Conservation (phyloP, 2,329 filamentous ascomycete genomes). For the Paecilomyces sp. region DNA sequence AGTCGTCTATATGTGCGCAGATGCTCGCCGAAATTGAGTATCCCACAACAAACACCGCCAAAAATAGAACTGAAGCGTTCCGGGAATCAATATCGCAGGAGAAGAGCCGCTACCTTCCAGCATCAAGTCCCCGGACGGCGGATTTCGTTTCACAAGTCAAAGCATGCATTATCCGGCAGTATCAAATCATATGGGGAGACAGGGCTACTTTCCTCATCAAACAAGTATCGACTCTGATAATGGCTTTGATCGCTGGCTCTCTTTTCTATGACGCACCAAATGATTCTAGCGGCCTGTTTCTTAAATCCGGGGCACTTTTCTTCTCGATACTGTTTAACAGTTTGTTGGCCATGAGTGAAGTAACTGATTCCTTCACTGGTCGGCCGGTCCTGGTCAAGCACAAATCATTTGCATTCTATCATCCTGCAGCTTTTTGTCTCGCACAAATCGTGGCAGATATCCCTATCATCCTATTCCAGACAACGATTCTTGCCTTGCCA, state of each 20-base stretch:
- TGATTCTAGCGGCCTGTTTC: constrained; percentile 54
- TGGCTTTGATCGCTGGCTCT: constrained; percentile 58
- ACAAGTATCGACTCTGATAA: constrained; percentile 49
- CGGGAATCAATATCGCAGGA: no score
- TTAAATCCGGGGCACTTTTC: constrained; percentile 59
- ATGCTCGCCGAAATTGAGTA: no score
- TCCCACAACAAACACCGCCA: no score
- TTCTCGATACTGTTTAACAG: constrained; percentile 57
- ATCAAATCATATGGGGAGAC: constrained; percentile 60
- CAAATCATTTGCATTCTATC: constrained; percentile 51
- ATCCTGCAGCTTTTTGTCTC: constrained; percentile 42
- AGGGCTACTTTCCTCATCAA: constrained; percentile 58
- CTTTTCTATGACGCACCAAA: constrained; percentile 59
- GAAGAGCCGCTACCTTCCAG: no score
- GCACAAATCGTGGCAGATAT: constrained; percentile 44
- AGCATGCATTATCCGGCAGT: constrained; percentile 53
- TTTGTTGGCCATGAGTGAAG: constrained; percentile 59
- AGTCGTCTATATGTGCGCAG: constrained; percentile 19
- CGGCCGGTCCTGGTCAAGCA: constrained; percentile 55
- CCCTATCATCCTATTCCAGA: constrained; percentile 55
- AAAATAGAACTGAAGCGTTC: no score
- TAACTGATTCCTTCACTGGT: constrained; percentile 56
- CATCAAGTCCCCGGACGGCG: no score
- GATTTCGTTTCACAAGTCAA: constrained; percentile 47
- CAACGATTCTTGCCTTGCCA: constrained; percentile 48